Base-by-base conservation (phyloP, 305 asterid species). In the Fraxinus floribunda region DNA sequence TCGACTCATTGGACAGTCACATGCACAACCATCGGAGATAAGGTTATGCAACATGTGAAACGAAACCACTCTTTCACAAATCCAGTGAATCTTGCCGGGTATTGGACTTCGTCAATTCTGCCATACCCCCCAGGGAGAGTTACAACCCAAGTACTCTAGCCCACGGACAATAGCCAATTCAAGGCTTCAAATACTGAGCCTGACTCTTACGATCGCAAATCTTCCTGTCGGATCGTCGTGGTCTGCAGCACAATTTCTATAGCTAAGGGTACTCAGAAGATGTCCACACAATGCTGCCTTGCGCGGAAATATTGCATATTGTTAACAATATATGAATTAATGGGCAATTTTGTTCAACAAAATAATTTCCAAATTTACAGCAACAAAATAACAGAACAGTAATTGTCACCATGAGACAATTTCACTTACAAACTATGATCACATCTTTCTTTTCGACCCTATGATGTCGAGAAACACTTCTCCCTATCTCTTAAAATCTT, bases 361-460 rank as follows among this genome's bases (percentile, higher is more conserved):
- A 49, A 76, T 44, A 85, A 81, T 57, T 71, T 11, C 79, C 84
- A 82, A 75, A 74, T 74, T 78, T 79, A 76, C 87, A 82, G 78
- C 82, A 80, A 26, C 68, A 55, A 20, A 9, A 82, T 70, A 34
- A 26, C 20, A 15, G 22, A 66, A 36, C 72, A 76, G 78, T 70
- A 68, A 80, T 82, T 62, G 66, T 36, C 64, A 82, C 77, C 75
- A 35, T 18, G 39, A 55, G 78, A 66, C 73, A 39, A 77, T 81
- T 79, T 39, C 80, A 18, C 79, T 32, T 30, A 10, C 16, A 46
- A 46, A 70, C 46, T 66, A 76, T 30, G 49, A 72, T 29, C 16
- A 29, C 16, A 15, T 76, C 74, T 44, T 71, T 34, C 64, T 79
- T 82, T 44, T n/a, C 36, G 32, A 66, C 74, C 34, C 36, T 30